phyloP scores from a whole-genome alignment of 2,329 filamentous ascomycete genomes.

The Colletotrichum tropicicola region DNA sequence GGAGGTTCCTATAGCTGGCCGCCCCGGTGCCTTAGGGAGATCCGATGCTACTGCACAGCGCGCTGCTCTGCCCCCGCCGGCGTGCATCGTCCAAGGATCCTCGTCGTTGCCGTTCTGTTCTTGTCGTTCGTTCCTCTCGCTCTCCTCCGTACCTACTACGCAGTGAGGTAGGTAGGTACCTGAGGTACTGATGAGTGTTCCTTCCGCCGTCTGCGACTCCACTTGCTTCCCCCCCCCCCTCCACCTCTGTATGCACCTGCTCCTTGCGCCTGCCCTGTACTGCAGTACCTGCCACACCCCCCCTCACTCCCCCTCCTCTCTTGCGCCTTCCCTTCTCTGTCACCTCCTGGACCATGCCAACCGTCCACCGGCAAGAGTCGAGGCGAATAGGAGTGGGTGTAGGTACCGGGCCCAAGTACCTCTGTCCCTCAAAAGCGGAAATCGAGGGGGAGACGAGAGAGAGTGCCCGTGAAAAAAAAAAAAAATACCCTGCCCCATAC shows the following conservation, averaged over 20 bases:
- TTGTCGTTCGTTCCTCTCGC: neutral
- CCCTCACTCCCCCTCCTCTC: neutral
- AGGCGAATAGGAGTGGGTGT: neutral
- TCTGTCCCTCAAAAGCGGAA: too few relatives aligned
- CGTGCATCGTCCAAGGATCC: slow-evolving; percentile 17
- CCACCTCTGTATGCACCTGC: neutral
- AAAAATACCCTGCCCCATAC: neutral
- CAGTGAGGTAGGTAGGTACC: neutral
- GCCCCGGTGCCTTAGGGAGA: slow-evolving; percentile 10
- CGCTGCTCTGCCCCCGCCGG: slow-evolving; percentile 15
- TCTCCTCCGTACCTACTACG: too few relatives aligned
- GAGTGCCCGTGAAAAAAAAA: neutral
- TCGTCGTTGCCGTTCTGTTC: slow-evolving; percentile 4
- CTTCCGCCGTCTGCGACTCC: neutral
- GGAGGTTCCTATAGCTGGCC: neutral
- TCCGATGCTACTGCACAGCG: slow-evolving; percentile 24
- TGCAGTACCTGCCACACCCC: slow-evolving; percentile 8
- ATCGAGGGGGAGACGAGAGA: neutral
- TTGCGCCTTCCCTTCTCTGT: neutral
- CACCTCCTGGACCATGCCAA: slow-evolving; percentile 7
- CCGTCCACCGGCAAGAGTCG: neutral
- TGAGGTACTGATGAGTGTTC: neutral
- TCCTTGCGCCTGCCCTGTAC: neutral
- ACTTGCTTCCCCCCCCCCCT: neutral
- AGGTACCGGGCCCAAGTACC: neutral